Base-by-base conservation (phyloP, 2,329 filamentous ascomycete genomes). In the Fusarium miscanthi region DNA sequence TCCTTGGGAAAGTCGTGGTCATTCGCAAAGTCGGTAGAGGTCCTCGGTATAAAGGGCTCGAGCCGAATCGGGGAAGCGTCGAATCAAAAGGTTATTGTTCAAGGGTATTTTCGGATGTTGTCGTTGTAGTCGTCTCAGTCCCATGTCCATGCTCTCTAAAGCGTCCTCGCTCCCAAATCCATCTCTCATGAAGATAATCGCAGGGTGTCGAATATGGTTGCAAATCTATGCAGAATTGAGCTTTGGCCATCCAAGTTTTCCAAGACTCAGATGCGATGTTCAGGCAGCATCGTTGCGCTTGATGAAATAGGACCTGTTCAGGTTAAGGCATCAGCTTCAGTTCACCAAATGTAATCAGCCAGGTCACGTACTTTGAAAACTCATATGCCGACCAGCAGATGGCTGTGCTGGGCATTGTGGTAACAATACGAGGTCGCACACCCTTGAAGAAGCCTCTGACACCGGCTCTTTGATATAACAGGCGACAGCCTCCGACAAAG, bases 401-500 rank as follows among this genome's bases (percentile, higher is more conserved):
- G n/a, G 96, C 96, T 38, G 96, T 99, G 84, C 95, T 98, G 25
- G 96, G 96, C 93, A 98, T 98, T 3, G 96, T 97, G 16, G 95
- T 98, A 70, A 99, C 91, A 52, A 99, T 92, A 78, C 96, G 89
- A 51, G 96, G 96, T 77, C 93, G 91, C 80, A 98, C 89, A 46
- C 96, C 96, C 80, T 97, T 95, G 85, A 98, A 95, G 84, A 98
- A 99, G 7, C 96, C 96, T 63, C 86, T 87, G 78, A 93, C 87
- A 40, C 96, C 96, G 80, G 97, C 95, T 79, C 95, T 90, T 77
- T 90, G 89, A 81, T 94, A 93, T 72, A 98, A 91, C 66, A 98
- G 90, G 70, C 88, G 87, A 71, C 94, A 95, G 12, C 94, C 95
- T 48, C 93, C 91, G 75, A 89, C 83, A 72, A 98, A 89, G 12